A percentile compares a stretch with the other conserved stretches of the same genome.
Conservation (phyloP, 2,329 filamentous ascomycete species). For the Cladosporium sp. region DNA sequence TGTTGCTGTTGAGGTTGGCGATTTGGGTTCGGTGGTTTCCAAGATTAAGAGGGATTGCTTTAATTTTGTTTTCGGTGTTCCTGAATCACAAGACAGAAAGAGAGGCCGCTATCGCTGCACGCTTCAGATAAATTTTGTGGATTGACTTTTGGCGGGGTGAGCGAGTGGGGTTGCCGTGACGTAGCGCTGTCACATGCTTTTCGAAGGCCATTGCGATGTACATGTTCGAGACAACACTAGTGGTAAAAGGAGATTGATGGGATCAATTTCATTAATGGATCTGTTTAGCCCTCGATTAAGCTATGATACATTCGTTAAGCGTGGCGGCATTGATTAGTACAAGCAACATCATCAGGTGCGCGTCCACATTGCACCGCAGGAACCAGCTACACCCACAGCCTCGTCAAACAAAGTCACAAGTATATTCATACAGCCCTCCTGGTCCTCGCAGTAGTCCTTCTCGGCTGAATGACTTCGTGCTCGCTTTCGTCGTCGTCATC, state of each 20-base stretch:
- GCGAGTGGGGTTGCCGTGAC: background rate
- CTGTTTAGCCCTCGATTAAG: background rate
- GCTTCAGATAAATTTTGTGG: constrained; percentile 10
- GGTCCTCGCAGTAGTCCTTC: constrained; percentile 37
- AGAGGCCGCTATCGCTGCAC: background rate
- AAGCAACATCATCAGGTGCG: background rate
- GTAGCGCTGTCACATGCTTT: constrained; percentile 4
- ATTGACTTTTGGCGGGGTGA: constrained; percentile 10
- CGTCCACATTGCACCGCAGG: background rate
- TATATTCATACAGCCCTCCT: constrained; percentile 23
- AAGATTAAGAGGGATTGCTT: too few species aligned
- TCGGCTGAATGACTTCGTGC: constrained; percentile 35
- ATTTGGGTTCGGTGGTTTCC: background rate
- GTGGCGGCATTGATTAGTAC: background rate
- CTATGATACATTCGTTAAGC: background rate
- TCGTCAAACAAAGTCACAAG: background rate
- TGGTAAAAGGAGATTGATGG: background rate
- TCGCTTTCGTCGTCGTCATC: constrained; percentile 29
- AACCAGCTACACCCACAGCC: background rate
- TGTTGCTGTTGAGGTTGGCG: background rate
- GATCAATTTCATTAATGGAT: background rate
- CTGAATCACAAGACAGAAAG: background rate
- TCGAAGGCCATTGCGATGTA: too few species aligned
- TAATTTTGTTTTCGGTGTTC: too few species aligned
- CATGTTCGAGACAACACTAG: background rate